Evolutionary conservation across 345 rosid species (phyloP), one percentile per base, ranked within the genome.

Genomic region (Boechera retrofracta): DNA sequence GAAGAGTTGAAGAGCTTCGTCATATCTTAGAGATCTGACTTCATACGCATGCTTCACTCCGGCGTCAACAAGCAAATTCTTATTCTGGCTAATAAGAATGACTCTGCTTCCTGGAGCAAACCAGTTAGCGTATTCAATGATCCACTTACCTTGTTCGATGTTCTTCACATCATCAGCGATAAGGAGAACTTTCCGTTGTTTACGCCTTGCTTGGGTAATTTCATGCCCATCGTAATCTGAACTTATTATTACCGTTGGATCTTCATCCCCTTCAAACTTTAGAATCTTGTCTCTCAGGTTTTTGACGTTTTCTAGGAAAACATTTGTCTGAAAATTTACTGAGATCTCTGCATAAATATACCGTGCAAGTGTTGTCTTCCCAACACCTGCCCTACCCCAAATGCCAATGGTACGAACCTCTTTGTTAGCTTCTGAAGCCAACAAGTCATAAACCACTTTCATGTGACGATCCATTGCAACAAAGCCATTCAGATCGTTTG

Each of bases 71-170:
- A 80, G 83, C 52, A 80, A 44, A 31, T 59, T 33, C 49, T 65
- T 58, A n/a, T 80, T 29, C 38, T 59, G 31, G n/a, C 58, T 49
- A 28, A 73, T 51, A 29, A 78, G 57, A 29, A 72, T 55, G 47
- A 64, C 64, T 55, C 33, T 74, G 33, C 77, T 74, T 55, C 77
- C 77, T 13, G 71, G 71, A 57, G 77, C 77, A 45, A 77, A 71
- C 72, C n/a, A 36, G 7, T 72, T 52, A 48, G 57, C 59, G 15
- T 35, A 48, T 16, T 58, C 72, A 26, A 16, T 41, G 39, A 36
- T 7, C 39, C 39, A 0, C 39, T 36, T 36, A 0, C 21, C 21
- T 21, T 21, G 21, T 21, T 21, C 21, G 21, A 21, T 21, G 21
- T 21, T 21, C 1, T 21, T 0, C 21, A 21, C 21, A 21, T 21